phyloP scores from a whole-genome alignment of 2,329 filamentous ascomycete species.

The Zelopaecilomyces penicillatus region DNA sequence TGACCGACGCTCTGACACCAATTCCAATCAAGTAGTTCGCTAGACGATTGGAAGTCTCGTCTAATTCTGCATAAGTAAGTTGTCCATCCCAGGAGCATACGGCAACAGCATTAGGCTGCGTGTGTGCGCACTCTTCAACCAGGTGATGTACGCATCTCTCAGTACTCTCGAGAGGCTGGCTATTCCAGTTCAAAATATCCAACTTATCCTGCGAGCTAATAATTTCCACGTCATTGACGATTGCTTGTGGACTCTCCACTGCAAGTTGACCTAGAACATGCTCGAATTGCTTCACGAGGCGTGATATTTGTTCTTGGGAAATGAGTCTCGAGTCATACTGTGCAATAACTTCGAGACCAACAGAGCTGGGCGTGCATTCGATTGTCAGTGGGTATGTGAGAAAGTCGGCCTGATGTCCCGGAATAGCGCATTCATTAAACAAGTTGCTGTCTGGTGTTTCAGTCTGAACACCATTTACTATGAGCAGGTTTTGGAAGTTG shows the following conservation, averaged over 20 bases:
- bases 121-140: neutral
- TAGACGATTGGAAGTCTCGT: slow-evolving; percentile 3
- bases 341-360: neutral
- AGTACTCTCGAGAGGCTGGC: neutral
- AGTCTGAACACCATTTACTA: neutral
- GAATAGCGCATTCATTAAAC: neutral
- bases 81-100: slow-evolving; percentile 11
- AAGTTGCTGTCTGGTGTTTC: neutral
- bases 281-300: neutral
- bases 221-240: neutral
- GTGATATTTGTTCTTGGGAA: neutral
- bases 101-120: neutral
- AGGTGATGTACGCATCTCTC: slow-evolving; percentile 3
- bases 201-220: neutral
- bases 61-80: slow-evolving; percentile 10
- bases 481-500: slow-evolving; percentile 2
- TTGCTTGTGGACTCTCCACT: neutral
- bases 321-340: neutral
- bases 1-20: neutral
- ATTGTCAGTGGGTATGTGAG: neutral
- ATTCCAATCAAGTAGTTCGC: neutral
- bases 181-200: neutral
- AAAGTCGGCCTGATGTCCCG: neutral
- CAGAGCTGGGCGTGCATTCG: neutral
- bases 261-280: neutral